phyloP scores from a whole-genome alignment of 257 asterid species.

The Parsonsia alboflavescens region DNA sequence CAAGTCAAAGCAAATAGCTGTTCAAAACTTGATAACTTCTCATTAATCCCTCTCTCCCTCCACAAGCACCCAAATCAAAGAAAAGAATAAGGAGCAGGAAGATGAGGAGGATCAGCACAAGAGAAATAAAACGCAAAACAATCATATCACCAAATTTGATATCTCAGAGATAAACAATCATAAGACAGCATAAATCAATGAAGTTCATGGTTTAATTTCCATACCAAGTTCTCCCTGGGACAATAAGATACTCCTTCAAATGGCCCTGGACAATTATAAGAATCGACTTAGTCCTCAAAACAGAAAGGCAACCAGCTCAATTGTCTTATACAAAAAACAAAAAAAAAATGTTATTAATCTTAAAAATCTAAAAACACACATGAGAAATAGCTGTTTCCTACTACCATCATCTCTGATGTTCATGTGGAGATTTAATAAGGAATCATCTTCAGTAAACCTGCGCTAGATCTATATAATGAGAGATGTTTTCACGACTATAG shows the following conservation, averaged over 20 bases:
- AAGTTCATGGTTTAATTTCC: constrained; percentile 21
- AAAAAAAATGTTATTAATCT: not conserved
- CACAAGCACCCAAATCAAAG: not conserved
- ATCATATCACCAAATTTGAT: constrained; percentile 1
- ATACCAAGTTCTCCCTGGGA: constrained; percentile 67
- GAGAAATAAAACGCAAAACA: not conserved
- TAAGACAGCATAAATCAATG: not conserved
- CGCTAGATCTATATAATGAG: not conserved
- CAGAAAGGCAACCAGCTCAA: not conserved
- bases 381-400: not conserved
- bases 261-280: constrained; percentile 60
- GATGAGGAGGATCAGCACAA: not conserved
- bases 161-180: not conserved
- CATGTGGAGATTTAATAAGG: not conserved
- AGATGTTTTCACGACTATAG: not conserved
- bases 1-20: not conserved
- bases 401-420: not conserved
- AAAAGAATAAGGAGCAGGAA: not conserved
- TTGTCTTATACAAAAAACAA: too few species aligned
- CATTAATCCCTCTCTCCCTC: not conserved
- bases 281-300: not conserved
- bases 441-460: not conserved
- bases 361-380: not conserved
- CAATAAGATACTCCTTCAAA: constrained; percentile 68
- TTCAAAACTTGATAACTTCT: not conserved